Conservation (phyloP, 208 protist species). For the Acanthamoeba sp. region DNA sequence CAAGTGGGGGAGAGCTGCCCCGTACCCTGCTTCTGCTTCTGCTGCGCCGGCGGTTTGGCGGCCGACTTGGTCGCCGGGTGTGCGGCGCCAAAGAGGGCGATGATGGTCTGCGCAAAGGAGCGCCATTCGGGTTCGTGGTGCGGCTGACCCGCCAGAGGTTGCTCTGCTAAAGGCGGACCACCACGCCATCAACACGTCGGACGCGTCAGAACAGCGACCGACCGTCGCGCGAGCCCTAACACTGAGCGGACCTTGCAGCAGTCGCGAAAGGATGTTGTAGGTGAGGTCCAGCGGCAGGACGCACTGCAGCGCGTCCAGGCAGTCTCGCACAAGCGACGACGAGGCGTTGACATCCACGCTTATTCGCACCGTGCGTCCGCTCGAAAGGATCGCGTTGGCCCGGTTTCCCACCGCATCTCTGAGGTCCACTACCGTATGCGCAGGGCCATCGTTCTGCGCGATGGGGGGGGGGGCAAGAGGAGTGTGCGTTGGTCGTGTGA, state of each 20-base stretch:
- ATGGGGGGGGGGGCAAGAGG: no score
- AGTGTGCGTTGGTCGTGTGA: no score
- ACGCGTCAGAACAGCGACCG: not conserved
- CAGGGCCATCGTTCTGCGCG: not conserved
- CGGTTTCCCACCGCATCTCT: not conserved
- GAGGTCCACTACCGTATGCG: not conserved
- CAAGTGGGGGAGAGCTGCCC: not conserved
- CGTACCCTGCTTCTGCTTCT: not conserved
- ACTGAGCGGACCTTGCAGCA: not conserved
- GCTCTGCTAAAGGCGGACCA: not conserved
- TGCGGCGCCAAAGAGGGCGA: not conserved
- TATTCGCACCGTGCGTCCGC: conserved; percentile 1
- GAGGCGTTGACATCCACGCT: conserved; percentile 5
- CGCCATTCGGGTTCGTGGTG: conserved; percentile 13
- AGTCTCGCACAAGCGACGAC: conserved; percentile 6
- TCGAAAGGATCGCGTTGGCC: not conserved
- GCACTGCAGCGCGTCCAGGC: not conserved
- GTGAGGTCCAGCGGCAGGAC: not conserved
- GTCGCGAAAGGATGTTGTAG: not conserved
- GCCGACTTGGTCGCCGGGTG: not conserved
- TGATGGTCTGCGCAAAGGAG: not conserved
- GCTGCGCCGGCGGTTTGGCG: not conserved
- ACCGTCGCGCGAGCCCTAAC: not conserved
- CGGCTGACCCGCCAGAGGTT: not conserved
- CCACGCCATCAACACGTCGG: no score